phyloP scores from a whole-genome alignment of 176 grass and related monocot species.

The Rhynchospora tenuis region DNA sequence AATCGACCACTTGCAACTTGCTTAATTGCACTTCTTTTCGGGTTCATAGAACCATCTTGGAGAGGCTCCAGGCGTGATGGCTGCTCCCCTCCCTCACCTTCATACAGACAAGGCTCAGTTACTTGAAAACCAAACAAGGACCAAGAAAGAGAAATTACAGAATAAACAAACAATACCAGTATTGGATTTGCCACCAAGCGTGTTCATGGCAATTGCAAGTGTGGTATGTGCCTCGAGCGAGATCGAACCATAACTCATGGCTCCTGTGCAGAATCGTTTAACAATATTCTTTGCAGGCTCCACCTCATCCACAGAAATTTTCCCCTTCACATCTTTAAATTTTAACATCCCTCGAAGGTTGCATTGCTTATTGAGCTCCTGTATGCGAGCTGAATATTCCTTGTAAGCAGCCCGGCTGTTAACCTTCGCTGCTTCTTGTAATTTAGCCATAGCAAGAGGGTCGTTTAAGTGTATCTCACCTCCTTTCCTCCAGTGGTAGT shows the following conservation, averaged over 20 bases:
- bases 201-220: conserved; percentile 98
- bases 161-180: conserved; percentile 56
- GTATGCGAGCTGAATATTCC: conserved; percentile 86
- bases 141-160: not conserved
- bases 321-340: conserved; percentile 65
- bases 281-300: conserved; percentile 90
- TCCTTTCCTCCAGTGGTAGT: conserved; percentile 97
- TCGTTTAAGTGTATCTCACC: conserved; percentile 96
- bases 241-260: conserved; percentile 99
- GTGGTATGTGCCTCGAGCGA: conserved; percentile 94
- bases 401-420: conserved; percentile 89
- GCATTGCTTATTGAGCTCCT: conserved; percentile 93
- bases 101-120: not conserved
- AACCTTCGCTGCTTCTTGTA: conserved; percentile 90
- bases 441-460: conserved; percentile 90
- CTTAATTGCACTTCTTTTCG: conserved; percentile 95
- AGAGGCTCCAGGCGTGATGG: conserved; percentile 91
- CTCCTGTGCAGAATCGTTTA: conserved; percentile 88
- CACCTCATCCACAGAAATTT: conserved; percentile 85
- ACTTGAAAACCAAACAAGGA: not conserved
- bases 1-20: conserved; percentile 98
- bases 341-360: conserved; percentile 93
- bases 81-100: conserved; percentile 97
- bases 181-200: conserved; percentile 98
- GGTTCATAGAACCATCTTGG: conserved; percentile 83